phyloP scores from a whole-genome alignment of 139 green algal genomes.

The Mesotaenium endlicherianum region DNA sequence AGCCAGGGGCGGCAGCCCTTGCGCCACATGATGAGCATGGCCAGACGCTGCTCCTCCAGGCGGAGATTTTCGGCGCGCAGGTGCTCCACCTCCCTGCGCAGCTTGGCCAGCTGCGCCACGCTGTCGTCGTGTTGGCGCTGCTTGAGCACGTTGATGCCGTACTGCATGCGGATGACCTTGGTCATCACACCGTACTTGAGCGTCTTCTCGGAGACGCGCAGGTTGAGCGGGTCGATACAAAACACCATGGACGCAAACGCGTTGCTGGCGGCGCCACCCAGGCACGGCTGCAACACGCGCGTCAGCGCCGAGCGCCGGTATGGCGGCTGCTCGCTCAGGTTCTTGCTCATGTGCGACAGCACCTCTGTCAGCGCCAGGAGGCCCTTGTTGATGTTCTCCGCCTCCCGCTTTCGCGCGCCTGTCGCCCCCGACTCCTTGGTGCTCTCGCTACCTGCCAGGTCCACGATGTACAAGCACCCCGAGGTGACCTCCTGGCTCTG shows the following conservation, averaged over 20 bases:
- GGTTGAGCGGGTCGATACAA: slow-evolving; percentile 13
- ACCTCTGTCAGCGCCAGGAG: slow-evolving; percentile 84
- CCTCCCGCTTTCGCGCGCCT: slow-evolving; percentile 81
- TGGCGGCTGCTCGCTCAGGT: background rate
- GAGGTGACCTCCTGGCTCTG: background rate
- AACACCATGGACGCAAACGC: slow-evolving; percentile 16
- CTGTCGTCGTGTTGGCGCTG: background rate
- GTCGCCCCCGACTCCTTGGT: slow-evolving; percentile 57
- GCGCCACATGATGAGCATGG: slow-evolving; percentile 12
- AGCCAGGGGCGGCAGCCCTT: background rate
- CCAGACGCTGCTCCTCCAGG: background rate
- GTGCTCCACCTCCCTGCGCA: slow-evolving; percentile 14
- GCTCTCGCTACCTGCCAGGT: slow-evolving; percentile 72
- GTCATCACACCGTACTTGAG: slow-evolving; percentile 22
- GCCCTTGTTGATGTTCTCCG: slow-evolving; percentile 91
- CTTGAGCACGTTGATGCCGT: background rate
- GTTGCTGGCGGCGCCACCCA: slow-evolving; percentile 79
- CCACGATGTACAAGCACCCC: slow-evolving; percentile 79
- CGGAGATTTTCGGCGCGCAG: background rate
- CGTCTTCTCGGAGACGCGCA: slow-evolving; percentile 16
- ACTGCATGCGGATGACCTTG: slow-evolving; percentile 11
- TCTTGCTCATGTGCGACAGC: slow-evolving; percentile 58
- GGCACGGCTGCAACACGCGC: slow-evolving; percentile 83
- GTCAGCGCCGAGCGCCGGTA: slow-evolving; percentile 89
- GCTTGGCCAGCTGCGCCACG: background rate